A percentile compares a stretch with the other conserved stretches of the same genome.
These are phyloP conservation scores for Begonia peltatifolia DNA, from an alignment of 306 rosid species.

Conservation along the genomic window DNA sequence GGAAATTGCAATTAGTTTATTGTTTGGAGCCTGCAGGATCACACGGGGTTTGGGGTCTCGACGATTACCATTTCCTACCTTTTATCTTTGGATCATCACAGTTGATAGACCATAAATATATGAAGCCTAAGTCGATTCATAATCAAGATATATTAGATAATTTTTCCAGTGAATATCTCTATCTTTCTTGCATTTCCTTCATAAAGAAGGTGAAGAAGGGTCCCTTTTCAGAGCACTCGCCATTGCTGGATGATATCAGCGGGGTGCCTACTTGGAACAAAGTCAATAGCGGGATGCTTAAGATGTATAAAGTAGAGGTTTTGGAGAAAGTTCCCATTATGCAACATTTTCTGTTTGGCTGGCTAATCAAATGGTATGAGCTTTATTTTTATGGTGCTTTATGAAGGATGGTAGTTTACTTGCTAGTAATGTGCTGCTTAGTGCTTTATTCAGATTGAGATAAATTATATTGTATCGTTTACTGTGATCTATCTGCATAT, in stretches of 20 bases:
- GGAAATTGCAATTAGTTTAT: constrained; percentile 73
- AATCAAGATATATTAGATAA: constrained; percentile 76
- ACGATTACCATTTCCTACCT: constrained; percentile 79
- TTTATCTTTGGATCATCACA: constrained; percentile 87
- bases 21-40: constrained; percentile 93
- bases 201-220: constrained; percentile 96
- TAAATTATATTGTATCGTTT: no score
- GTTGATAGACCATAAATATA: constrained; percentile 77
- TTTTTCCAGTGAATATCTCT: constrained; percentile 61
- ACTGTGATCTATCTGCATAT: no score
- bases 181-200: constrained; percentile 51
- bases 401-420: not conserved
- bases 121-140: constrained; percentile 96
- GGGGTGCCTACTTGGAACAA: constrained; percentile 94
- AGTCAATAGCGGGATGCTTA: constrained; percentile 81
- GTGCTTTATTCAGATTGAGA: not conserved
- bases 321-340: constrained; percentile 96
- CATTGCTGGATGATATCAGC: constrained; percentile 91
- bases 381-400: not conserved
- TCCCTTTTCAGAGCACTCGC: constrained; percentile 88
- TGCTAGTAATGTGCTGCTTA: not conserved
- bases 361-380: constrained; percentile 67
- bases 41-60: constrained; percentile 98
- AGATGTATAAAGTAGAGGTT: constrained; percentile 96
- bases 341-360: constrained; percentile 97